Conservation (phyloP, 106 monocot species). For the Apostasia shenzhenica region DNA sequence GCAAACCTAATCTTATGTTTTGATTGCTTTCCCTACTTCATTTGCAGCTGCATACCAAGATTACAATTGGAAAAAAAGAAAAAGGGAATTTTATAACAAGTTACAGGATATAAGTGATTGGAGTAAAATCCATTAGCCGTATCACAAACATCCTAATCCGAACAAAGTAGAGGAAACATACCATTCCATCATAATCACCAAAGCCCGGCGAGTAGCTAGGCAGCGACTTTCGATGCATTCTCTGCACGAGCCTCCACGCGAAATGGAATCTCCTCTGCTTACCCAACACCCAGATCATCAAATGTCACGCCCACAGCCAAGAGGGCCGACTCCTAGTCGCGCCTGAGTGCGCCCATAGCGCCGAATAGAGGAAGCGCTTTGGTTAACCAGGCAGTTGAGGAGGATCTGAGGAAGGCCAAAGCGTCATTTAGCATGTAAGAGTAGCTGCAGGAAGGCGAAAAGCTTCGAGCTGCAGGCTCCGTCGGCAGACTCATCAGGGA, state of each 20-base stretch:
- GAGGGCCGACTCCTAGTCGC: conserved; percentile 58
- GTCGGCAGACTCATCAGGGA: conserved; percentile 4
- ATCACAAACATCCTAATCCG: too few relatives aligned
- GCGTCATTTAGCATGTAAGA: conserved; percentile 41
- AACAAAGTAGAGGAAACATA: background rate
- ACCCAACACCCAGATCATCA: conserved; percentile 64
- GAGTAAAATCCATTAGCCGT: too few relatives aligned
- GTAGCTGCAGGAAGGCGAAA: conserved; percentile 24
- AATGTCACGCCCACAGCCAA: conserved; percentile 47
- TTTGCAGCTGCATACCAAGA: too few relatives aligned
- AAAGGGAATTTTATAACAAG: too few relatives aligned
- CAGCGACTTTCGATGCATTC: conserved; percentile 36
- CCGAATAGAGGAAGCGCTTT: conserved; percentile 28
- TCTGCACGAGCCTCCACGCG: conserved; percentile 51
- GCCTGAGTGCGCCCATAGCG: conserved; percentile 59
- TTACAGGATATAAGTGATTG: too few relatives aligned
- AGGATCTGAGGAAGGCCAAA: conserved; percentile 20
- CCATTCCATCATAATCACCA: conserved; percentile 76
- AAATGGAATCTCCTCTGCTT: conserved; percentile 44
- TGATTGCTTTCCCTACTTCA: too few relatives aligned
- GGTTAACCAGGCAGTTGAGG: conserved; percentile 13
- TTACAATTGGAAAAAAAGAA: too few relatives aligned
- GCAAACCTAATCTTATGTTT: too few relatives aligned
- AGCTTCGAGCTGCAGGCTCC: conserved; percentile 13
- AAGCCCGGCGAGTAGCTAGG: conserved; percentile 27